Evolutionary conservation across 2,329 filamentous ascomycete species (phyloP).

Genomic region (Uncinocarpus reesii): DNA sequence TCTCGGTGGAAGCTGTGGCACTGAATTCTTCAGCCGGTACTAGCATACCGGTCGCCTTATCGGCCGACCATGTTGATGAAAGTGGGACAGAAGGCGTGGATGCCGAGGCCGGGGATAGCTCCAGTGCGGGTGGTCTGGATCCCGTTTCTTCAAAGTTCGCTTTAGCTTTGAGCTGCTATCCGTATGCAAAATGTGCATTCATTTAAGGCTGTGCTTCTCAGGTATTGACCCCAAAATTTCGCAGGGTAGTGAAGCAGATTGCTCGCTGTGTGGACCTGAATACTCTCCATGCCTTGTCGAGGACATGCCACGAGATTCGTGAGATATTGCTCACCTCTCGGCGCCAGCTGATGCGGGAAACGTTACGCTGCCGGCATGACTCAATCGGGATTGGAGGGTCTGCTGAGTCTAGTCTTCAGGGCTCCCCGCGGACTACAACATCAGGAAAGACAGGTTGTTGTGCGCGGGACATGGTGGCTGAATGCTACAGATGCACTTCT

Average conservation of each 20-base stretch:
- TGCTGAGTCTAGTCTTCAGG: not conserved
- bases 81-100: constrained; percentile 11
- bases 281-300: constrained; percentile 70
- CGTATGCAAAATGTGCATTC: constrained; percentile 29
- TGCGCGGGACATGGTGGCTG: constrained; percentile 75
- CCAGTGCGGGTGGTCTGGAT: not conserved
- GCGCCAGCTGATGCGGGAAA: constrained; percentile 59
- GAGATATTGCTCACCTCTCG: constrained; percentile 69
- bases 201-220: not conserved
- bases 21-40: not conserved
- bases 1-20: not conserved
- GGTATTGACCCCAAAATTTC: constrained; percentile 12
- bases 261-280: constrained; percentile 74
- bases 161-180: constrained; percentile 40
- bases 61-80: constrained; percentile 13
- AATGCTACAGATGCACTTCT: constrained; percentile 66
- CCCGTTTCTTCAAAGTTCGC: constrained; percentile 24
- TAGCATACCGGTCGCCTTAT: constrained; percentile 5
- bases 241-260: constrained; percentile 65
- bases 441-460: constrained; percentile 65
- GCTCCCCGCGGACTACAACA: constrained; percentile 28
- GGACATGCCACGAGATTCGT: constrained; percentile 70
- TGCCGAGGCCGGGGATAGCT: not conserved
- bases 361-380: constrained; percentile 72
- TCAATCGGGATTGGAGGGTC: not conserved